A percentile compares a stretch with the other conserved stretches of the same genome.
These are phyloP conservation scores for Acer negundo DNA, from an alignment of 345 rosid species.

Conservation along the genomic window DNA sequence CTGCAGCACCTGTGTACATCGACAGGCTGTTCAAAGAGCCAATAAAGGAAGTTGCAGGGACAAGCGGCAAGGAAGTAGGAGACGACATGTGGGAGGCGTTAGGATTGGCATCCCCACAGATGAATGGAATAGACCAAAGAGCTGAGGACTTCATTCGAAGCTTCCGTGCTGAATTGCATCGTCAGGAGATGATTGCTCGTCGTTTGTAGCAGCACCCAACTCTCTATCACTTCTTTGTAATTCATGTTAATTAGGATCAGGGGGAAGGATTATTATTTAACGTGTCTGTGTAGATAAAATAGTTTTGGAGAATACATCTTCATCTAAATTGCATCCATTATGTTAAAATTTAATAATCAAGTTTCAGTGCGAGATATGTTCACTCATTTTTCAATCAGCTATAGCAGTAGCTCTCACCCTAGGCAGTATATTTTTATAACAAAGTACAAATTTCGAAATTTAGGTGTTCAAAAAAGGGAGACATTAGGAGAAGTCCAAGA, in stretches of 20 bases:
- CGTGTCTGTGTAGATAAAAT: background rate
- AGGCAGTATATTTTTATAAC: too few species aligned
- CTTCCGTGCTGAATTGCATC: slow-evolving; percentile 57
- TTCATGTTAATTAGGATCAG: background rate
- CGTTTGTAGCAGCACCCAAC: slow-evolving; percentile 21
- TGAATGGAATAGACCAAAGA: slow-evolving; percentile 67
- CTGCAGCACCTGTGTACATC: slow-evolving; percentile 50
- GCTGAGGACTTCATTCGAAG: slow-evolving; percentile 71
- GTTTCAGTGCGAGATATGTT: too few species aligned
- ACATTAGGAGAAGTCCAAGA: too few species aligned
- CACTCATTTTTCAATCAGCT: too few species aligned
- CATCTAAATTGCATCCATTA: too few species aligned
- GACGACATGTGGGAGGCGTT: slow-evolving; percentile 54
- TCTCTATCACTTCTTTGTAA: background rate
- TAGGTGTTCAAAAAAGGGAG: too few species aligned
- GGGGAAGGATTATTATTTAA: background rate
- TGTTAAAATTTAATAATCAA: background rate
- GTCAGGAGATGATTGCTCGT: slow-evolving; percentile 48
- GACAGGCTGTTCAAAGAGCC: slow-evolving; percentile 52
- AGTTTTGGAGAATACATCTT: too few species aligned
- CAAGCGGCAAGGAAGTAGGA: slow-evolving; percentile 19
- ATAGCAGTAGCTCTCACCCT: too few species aligned
- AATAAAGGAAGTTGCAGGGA: background rate
- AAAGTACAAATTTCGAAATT: too few species aligned
- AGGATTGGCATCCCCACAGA: slow-evolving; percentile 47